Evolutionary conservation across 345 rosid genomes (phyloP).

Genomic region (Syzygium oleosum): DNA sequence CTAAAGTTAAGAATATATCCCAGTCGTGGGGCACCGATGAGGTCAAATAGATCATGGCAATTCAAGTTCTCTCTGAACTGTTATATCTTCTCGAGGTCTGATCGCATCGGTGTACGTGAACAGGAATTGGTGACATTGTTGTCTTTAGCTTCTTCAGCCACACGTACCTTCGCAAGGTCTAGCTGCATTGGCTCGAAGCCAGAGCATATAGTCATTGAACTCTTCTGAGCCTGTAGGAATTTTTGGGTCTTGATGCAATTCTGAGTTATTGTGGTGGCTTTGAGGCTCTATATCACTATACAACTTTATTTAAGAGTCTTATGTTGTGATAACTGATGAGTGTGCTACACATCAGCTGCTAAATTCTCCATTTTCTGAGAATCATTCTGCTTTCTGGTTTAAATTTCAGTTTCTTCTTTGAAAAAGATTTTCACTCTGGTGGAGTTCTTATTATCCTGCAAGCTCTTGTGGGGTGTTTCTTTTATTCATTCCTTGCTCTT

Average conservation of each 20-base stretch:
- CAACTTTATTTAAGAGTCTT: background rate
- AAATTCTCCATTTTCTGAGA: slow-evolving; percentile 1
- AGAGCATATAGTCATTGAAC: background rate
- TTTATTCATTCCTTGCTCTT: background rate
- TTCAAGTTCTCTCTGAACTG: background rate
- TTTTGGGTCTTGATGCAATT: background rate
- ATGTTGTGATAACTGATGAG: background rate
- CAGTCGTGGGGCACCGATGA: background rate
- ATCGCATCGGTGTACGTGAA: background rate
- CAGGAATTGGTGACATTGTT: background rate
- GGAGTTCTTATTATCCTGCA: background rate
- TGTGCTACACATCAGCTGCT: background rate
- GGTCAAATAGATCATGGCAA: background rate
- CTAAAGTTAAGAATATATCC: slow-evolving; percentile 7
- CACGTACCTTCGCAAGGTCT: background rate
- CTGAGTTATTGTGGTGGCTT: background rate
- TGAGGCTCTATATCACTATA: background rate
- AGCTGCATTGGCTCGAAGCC: background rate
- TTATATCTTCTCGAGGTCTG: background rate
- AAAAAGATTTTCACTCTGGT: background rate
- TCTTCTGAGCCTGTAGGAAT: background rate
- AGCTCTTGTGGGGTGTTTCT: background rate
- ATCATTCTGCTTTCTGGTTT: background rate
- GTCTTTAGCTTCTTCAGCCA: background rate
- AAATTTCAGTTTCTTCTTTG: background rate